phyloP scores from a whole-genome alignment of 2,329 filamentous ascomycete genomes.

The Beauveria medogensis region DNA sequence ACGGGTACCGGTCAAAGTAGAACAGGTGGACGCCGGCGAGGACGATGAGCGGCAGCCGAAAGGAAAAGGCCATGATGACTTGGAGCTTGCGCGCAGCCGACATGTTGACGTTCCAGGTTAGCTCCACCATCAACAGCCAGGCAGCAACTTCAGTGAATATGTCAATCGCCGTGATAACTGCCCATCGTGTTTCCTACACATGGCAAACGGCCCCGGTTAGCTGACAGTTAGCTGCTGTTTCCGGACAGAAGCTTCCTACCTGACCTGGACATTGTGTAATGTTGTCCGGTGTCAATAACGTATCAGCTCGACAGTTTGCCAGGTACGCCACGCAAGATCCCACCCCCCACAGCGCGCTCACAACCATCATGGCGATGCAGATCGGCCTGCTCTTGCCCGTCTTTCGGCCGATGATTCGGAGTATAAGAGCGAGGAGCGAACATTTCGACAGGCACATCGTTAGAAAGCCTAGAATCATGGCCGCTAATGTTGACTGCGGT shows the following conservation, averaged over 20 bases:
- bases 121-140: slow-evolving; percentile 13
- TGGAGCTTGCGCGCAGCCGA: slow-evolving; percentile 12
- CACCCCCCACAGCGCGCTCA: slow-evolving; percentile 12
- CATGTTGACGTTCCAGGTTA: slow-evolving; percentile 16
- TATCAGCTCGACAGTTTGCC: slow-evolving; percentile 1
- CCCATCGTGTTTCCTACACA: slow-evolving; percentile 11
- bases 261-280: slow-evolving; percentile 8
- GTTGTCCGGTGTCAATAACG: slow-evolving; percentile 3
- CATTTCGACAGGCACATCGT: slow-evolving; percentile 14
- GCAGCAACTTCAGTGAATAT: slow-evolving; percentile 15
- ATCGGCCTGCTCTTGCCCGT: slow-evolving; percentile 9
- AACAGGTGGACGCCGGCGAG: slow-evolving; percentile 12
- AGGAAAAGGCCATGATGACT: slow-evolving; percentile 16
- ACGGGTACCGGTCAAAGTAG: slow-evolving; percentile 11
- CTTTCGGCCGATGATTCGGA: slow-evolving; percentile 14
- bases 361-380: slow-evolving; percentile 10
- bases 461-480: slow-evolving; percentile 9
- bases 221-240: background rate
- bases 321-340: slow-evolving; percentile 7
- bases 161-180: slow-evolving; percentile 13
- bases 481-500: slow-evolving; percentile 5
- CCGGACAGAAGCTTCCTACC: background rate
- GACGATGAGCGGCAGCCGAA: slow-evolving; percentile 15
- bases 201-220: background rate
- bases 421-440: slow-evolving; percentile 14